phyloP scores from a whole-genome alignment of 176 grass and related monocot species.

The Zea mays region Zm-B73-REFERENCE-NAM-5.0 NC_050097.1:25000001-25000500 shows the following conservation, averaged over 20 bases:
- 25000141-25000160: too few relatives aligned
- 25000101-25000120: constrained; percentile 2
- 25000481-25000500: neutral
- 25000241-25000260: too few relatives aligned
- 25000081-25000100: neutral
- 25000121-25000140: neutral
- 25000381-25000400: neutral
- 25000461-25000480: constrained; percentile 13
- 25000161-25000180: neutral
- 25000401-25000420: constrained; percentile 22
- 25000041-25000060: constrained; percentile 3
- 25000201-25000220: neutral
- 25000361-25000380: neutral
- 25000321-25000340: neutral
- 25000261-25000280: too few relatives aligned
- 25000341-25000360: neutral
- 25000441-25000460: constrained; percentile 16
- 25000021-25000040: constrained; percentile 39
- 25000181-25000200: neutral
- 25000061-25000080: neutral
- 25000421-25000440: constrained; percentile 24
- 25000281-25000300: neutral
- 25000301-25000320: neutral
- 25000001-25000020: neutral
- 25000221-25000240: too few relatives aligned